Percentiles rank a stretch among this genome's conserved stretches.
Conservation (phyloP, 768 basidiomycete genomes). For the Podaxis sp. region DNA sequence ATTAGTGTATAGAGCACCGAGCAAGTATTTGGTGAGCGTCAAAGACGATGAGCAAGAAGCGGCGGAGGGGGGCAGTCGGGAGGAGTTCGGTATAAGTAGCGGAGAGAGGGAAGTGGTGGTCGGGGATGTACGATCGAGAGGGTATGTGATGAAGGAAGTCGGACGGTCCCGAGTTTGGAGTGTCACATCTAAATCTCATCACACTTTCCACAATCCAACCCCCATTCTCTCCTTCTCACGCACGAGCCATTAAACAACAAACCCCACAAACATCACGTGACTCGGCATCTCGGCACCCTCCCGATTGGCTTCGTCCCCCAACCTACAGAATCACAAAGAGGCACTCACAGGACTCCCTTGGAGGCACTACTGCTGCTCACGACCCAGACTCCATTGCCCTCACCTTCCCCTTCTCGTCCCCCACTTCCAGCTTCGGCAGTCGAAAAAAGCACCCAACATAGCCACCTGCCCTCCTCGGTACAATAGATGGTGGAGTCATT, state of each 20-base stretch:
- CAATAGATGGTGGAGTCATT: neutral
- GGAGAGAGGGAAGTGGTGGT: constrained; percentile 16
- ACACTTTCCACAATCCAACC: constrained; percentile 29
- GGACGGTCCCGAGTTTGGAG: constrained; percentile 41
- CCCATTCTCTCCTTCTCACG: constrained; percentile 30
- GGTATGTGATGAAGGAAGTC: constrained; percentile 46
- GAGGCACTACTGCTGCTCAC: neutral
- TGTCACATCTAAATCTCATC: constrained; percentile 44
- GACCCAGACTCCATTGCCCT: neutral
- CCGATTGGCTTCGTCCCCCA: constrained; percentile 16
- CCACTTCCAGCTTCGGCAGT: neutral
- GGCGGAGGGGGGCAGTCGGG: constrained; percentile 27
- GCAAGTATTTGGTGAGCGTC: constrained; percentile 15
- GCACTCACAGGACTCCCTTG: neutral
- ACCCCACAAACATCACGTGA: constrained; percentile 35
- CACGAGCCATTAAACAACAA: constrained; percentile 42
- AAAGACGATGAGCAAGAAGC: constrained; percentile 22
- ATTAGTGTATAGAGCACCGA: constrained; percentile 11
- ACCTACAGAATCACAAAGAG: constrained; percentile 7
- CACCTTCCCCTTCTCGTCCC: neutral
- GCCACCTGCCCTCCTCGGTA: neutral
- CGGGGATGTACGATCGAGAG: constrained; percentile 40
- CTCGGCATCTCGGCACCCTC: constrained; percentile 16
- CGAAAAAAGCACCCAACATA: neutral
- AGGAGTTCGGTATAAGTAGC: constrained; percentile 14